Evolutionary conservation across 441 rosid genomes (phyloP).

Genomic region (Hypseocharis bilobata): DNA sequence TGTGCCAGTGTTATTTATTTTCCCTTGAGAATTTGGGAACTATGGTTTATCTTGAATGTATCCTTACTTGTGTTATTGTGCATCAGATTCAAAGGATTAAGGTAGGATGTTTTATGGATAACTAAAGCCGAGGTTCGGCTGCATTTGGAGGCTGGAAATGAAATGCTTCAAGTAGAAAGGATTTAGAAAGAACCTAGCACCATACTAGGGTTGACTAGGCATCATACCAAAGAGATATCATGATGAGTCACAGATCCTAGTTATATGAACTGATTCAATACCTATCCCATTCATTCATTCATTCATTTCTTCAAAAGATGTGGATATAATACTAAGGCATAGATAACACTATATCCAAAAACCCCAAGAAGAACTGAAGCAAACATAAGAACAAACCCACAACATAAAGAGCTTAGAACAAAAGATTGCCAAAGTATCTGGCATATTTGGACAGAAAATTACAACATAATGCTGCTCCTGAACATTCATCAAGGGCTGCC

Average conservation of each 20-base stretch:
- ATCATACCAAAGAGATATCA: not conserved
- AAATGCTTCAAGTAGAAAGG: not conserved
- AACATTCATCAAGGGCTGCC: not conserved
- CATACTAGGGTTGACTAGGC: not conserved
- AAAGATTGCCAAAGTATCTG: not conserved
- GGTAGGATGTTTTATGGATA: not conserved
- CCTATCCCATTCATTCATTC: not conserved
- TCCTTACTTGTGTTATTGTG: not conserved
- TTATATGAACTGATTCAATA: conserved; percentile 1
- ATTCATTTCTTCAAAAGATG: conserved; percentile 1
- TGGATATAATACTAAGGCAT: not conserved
- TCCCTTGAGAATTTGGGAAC: not conserved
- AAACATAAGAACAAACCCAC: not conserved
- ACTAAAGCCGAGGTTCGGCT: not conserved
- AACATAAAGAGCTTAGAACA: not conserved
- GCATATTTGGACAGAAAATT: not conserved
- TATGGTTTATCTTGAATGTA: not conserved
- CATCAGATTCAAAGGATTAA: not conserved
- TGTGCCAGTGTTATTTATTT: not conserved
- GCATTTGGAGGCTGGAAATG: not conserved
- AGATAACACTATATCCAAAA: not conserved
- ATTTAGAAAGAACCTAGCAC: not conserved
- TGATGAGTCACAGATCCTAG: not conserved
- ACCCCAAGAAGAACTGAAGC: too few relatives aligned
- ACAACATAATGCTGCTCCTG: not conserved